Evolutionary conservation across 1,284 basidiomycete species (phyloP), one percentile per base, ranked within the genome.

Genomic region (Veloboletus limbatus): DNA sequence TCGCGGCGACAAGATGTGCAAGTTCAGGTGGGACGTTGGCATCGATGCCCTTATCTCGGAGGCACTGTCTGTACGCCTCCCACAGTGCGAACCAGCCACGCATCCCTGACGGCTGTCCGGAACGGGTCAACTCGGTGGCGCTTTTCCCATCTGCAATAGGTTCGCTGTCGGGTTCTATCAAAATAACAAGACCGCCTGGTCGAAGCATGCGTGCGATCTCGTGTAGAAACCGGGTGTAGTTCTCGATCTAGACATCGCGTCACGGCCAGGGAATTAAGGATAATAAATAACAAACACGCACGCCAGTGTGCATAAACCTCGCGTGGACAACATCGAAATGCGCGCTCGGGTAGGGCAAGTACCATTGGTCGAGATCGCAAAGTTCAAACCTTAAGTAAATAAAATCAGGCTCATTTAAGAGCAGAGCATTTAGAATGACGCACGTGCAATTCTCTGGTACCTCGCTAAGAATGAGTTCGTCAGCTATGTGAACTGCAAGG

Each of bases 401-500:
- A 25, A 48, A 46, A 31, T 11, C 25, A 44, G 43, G 32, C 42
- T 30, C 38, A 47, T 49, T 40, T 32, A 34, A 43, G 10, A 35
- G 44, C 28, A 25, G 43, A 25, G 28, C 37, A 37, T 48, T 40
- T 48, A 39, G 27, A 21, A 43, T 39, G 48, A 57, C 74, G 67
- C 72, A 82, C 82, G 75, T 77, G 79, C 82, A 85, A 52, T 84
- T 84, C 13, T 75, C 73, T 36, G 82, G 82, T 18, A 85, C 82
- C 37, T 72, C 69, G 52, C 82, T 85, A 57, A 39, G 54, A 49
- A 45, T 32, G 32, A 17, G 1, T 16, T 40, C 31, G 53, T 56
- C 50, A 59, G 49, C 40, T 26, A 48, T 37, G 49, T 45, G 45
- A 47, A 49, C 24, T 24, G 27, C n/a, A 30, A 21, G 34, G 14